phyloP scores from a whole-genome alignment of 2,329 filamentous ascomycete genomes.

The Didymella lethalis region DNA sequence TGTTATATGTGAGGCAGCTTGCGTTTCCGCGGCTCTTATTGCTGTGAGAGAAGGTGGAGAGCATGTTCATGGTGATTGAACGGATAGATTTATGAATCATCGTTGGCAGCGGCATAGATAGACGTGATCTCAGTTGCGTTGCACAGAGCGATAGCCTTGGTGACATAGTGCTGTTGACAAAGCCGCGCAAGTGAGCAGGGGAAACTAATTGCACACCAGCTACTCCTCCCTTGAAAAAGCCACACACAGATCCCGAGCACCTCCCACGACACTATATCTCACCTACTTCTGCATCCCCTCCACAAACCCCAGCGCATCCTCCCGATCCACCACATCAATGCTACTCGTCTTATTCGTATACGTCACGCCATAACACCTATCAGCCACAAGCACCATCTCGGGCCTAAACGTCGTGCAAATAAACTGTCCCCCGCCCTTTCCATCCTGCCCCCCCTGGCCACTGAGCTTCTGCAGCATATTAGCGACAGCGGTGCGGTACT shows the following conservation, averaged over 20 bases:
- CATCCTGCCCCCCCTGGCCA: conserved; percentile 51
- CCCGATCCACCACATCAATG: conserved; percentile 86
- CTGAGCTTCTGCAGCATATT: conserved; percentile 74
- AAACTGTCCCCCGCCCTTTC: conserved; percentile 73
- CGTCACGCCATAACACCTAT: conserved; percentile 97
- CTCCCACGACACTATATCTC: not conserved
- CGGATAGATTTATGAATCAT: not conserved
- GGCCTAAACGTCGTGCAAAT: conserved; percentile 99
- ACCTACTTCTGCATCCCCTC: conserved; percentile 73
- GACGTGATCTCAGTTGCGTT: not conserved
- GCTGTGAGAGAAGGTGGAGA: not conserved
- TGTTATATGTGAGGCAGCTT: too few relatives aligned
- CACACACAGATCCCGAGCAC: not conserved
- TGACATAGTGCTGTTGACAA: not conserved
- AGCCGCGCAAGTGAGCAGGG: not conserved
- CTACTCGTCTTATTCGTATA: conserved; percentile 92
- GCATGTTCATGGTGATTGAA: not conserved
- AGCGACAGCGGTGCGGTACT: conserved; percentile 96
- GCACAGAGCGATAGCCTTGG: not conserved
- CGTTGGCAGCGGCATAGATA: not conserved
- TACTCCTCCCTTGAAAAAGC: not conserved
- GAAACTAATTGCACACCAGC: not conserved
- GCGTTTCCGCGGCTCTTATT: not conserved
- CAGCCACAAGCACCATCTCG: conserved; percentile 92
- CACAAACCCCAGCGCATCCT: conserved; percentile 91